Conservation (phyloP, 768 basidiomycete genomes). For the Lyophyllum decastes region DNA sequence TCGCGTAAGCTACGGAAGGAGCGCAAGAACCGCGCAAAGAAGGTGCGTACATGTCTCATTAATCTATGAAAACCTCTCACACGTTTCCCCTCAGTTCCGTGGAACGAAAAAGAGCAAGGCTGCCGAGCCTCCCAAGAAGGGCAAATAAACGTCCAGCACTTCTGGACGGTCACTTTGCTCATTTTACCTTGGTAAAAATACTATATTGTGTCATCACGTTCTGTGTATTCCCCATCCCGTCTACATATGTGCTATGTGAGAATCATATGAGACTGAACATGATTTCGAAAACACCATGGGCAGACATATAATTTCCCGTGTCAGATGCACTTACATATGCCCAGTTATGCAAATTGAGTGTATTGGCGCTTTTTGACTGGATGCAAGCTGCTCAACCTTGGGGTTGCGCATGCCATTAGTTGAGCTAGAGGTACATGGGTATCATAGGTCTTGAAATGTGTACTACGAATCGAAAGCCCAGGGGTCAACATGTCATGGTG, state of each 20-base stretch:
- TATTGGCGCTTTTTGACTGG: background rate
- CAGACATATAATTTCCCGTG: no score
- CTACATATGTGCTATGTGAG: constrained; percentile 25
- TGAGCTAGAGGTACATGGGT: constrained; percentile 27
- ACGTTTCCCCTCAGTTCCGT: constrained; percentile 62
- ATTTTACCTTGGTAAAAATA: constrained; percentile 34
- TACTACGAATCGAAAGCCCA: constrained; percentile 15
- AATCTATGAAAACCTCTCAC: background rate
- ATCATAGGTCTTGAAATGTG: constrained; percentile 22
- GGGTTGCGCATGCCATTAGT: background rate
- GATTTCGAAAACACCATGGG: background rate
- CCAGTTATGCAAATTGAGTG: background rate
- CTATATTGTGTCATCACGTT: constrained; percentile 11
- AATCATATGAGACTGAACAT: constrained; percentile 8
- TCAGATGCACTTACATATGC: no score
- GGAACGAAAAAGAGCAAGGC: constrained; percentile 97
- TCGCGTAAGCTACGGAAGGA: constrained; percentile 99
- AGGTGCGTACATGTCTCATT: constrained; percentile 49
- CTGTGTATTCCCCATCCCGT: constrained; percentile 18
- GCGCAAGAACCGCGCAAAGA: constrained; percentile 99
- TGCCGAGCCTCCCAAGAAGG: constrained; percentile 88
- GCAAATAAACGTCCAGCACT: constrained; percentile 61
- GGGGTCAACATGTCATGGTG: constrained; percentile 13
- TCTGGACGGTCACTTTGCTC: constrained; percentile 21
- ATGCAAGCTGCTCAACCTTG: no score